phyloP scores from a whole-genome alignment of 129 eudicot genomes.

The Helianthus tuberosus region DNA sequence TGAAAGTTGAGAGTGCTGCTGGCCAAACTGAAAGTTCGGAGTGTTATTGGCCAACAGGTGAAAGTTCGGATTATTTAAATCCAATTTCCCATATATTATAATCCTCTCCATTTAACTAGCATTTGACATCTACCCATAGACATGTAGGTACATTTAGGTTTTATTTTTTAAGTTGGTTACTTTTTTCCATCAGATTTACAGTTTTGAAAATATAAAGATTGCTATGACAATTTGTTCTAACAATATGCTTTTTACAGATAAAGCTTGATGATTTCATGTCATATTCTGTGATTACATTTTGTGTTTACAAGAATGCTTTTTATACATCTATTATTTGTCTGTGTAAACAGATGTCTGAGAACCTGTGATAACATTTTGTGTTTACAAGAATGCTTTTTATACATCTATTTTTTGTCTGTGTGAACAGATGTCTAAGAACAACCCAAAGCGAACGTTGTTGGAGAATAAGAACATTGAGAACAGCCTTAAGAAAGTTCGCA shows the following conservation, averaged over 20 bases:
- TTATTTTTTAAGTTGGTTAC: not conserved
- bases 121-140: too few relatives aligned
- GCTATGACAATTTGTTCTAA: not conserved
- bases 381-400: not conserved
- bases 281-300: not conserved
- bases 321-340: not conserved
- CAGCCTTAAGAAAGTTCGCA: too few relatives aligned
- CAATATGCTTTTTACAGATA: not conserved
- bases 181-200: not conserved
- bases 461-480: too few relatives aligned
- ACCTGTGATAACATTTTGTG: too few relatives aligned
- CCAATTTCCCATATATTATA: too few relatives aligned
- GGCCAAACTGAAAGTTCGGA: too few relatives aligned
- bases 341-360: not conserved
- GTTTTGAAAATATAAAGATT: not conserved
- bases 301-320: not conserved
- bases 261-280: not conserved
- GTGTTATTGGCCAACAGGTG: too few relatives aligned
- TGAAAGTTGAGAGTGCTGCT: too few relatives aligned
- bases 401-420: not conserved
- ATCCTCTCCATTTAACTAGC: too few relatives aligned
- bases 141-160: too few relatives aligned
- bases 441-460: too few relatives aligned
- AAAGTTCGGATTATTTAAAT: too few relatives aligned
- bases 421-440: not conserved